Conservation (phyloP, 2,329 filamentous ascomycete genomes). For the Dothistroma pini region DNA sequence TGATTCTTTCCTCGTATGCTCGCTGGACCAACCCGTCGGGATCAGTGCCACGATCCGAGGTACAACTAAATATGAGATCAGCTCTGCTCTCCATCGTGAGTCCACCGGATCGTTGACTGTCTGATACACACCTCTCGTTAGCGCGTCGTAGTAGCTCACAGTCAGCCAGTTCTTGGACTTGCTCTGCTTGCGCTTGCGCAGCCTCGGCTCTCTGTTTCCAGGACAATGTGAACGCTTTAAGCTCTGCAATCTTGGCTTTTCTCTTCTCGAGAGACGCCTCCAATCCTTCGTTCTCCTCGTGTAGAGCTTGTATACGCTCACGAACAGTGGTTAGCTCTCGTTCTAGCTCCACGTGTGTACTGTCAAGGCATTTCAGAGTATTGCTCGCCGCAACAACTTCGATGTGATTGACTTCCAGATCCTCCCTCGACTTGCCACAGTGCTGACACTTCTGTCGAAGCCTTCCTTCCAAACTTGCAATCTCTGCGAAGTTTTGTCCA, state of each 20-base stretch:
- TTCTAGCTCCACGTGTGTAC: not conserved
- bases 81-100: not conserved
- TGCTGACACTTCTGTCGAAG: not conserved
- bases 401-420: not conserved
- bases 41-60: not conserved
- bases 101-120: not conserved
- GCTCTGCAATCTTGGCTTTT: not conserved
- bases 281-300: not conserved
- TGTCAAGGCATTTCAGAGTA: not conserved
- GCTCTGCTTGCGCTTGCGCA: not conserved
- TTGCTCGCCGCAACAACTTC: not conserved
- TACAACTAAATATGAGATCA: not conserved
- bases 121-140: not conserved
- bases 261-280: not conserved
- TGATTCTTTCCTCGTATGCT: not conserved
- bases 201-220: not conserved
- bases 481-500: not conserved
- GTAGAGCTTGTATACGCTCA: not conserved
- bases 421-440: not conserved
- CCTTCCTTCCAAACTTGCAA: not conserved
- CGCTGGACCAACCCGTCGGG: not conserved
- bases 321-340: not conserved
- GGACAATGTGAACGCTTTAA: not conserved
- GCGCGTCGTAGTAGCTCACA: not conserved
- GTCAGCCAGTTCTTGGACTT: not conserved